Conservation (phyloP, 208 protist genomes). For the Phytomonas sp. region DNA sequence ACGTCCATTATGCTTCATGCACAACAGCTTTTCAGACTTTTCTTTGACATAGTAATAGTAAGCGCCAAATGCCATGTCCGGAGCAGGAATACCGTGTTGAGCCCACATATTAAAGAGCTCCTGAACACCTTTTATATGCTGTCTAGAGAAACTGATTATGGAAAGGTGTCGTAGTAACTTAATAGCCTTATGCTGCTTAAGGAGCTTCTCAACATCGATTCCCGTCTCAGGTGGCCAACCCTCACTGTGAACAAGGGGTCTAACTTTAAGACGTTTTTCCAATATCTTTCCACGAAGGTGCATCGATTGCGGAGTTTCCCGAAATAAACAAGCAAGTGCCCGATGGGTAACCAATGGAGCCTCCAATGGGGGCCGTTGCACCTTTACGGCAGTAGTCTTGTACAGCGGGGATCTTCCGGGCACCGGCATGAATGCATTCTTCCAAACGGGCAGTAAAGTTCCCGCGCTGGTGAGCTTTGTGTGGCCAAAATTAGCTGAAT, state of each 20-base stretch:
- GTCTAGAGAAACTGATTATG: conserved; percentile 48
- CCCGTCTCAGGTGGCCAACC: conserved; percentile 43
- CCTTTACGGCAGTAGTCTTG: conserved; percentile 15
- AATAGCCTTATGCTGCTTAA: conserved; percentile 22
- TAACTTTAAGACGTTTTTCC: conserved; percentile 18
- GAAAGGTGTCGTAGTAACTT: conserved; percentile 60
- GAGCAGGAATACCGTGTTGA: conserved; percentile 48
- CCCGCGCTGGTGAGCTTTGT: not conserved
- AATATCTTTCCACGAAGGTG: conserved; percentile 20
- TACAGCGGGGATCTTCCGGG: conserved; percentile 16
- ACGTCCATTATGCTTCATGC: conserved; percentile 73
- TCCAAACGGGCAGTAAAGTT: conserved; percentile 15
- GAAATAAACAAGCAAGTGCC: conserved; percentile 32
- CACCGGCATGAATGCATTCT: conserved; percentile 15
- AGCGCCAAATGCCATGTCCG: conserved; percentile 55
- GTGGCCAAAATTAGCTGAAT: not conserved
- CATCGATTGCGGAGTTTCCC: conserved; percentile 43
- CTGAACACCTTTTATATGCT: conserved; percentile 35
- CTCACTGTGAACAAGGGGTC: conserved; percentile 16
- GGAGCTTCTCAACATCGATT: conserved; percentile 27
- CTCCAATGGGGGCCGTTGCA: conserved; percentile 26
- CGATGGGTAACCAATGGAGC: conserved; percentile 32
- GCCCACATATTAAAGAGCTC: conserved; percentile 56
- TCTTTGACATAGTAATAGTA: conserved; percentile 78
- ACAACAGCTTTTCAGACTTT: conserved; percentile 46